phyloP scores from a whole-genome alignment of 495 filamentous ascomycete species.

The Wilcoxina mikolae region DNA sequence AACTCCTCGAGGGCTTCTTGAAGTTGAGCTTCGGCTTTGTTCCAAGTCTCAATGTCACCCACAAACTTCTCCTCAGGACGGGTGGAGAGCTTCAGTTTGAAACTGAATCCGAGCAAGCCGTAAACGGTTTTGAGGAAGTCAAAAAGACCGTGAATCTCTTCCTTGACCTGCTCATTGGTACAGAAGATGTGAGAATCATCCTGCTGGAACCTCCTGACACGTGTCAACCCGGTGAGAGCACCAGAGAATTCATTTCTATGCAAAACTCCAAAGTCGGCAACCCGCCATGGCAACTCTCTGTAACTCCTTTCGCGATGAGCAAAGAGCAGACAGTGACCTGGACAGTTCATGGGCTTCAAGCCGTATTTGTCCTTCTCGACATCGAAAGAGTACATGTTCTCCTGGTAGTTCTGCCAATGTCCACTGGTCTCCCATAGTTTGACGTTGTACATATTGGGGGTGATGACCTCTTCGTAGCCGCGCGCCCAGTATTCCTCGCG shows the following conservation, averaged over 20 bases:
- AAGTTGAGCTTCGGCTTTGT: conserved; percentile 67
- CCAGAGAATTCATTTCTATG: conserved; percentile 92
- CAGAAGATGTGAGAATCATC: conserved; percentile 95
- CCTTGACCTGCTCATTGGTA: conserved; percentile 60
- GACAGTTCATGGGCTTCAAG: conserved; percentile 98
- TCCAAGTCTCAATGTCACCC: conserved; percentile 74
- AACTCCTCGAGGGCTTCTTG: conserved; percentile 67
- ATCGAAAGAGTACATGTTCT: conserved; percentile 91
- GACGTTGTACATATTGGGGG: conserved; percentile 90
- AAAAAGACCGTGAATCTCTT: conserved; percentile 75
- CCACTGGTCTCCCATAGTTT: conserved; percentile 86
- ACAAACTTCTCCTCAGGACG: conserved; percentile 75
- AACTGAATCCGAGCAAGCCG: conserved; percentile 82
- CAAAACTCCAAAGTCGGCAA: conserved; percentile 90
- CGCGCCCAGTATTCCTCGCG: conserved; percentile 82
- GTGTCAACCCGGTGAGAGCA: conserved; percentile 74
- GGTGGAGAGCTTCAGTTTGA: conserved; percentile 90
- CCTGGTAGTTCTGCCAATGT: conserved; percentile 89
- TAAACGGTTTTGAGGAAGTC: conserved; percentile 76
- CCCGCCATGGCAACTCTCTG: conserved; percentile 70
- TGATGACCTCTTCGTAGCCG: conserved; percentile 85
- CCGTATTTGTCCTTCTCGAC: conserved; percentile 76
- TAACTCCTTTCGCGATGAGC: conserved; percentile 66
- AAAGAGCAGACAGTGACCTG: conserved; percentile 70
- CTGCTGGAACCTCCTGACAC: conserved; percentile 85